Base-by-base conservation (phyloP, 2,329 filamentous ascomycete genomes). In the Calonectria leucothoes region DNA sequence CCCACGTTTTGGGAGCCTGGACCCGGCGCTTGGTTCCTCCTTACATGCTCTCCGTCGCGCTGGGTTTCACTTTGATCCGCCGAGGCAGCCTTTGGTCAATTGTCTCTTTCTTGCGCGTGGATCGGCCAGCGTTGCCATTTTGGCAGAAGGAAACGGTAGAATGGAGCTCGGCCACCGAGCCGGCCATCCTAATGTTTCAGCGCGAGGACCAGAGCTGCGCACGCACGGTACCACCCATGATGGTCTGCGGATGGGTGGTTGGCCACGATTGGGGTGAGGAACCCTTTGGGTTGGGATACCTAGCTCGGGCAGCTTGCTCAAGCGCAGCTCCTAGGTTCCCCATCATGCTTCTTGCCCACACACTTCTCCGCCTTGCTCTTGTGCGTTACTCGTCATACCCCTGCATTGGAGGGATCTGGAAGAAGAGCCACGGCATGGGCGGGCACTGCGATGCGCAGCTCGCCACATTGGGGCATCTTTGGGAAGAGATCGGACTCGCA, bases 101-200 rank as follows among this genome's bases (percentile, higher is more conserved):
- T 65, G 42, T 67, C n/a, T n/a, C 35, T 27, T 68, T 57, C 51
- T 39, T 69, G 39, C 49, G 64, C 70, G 68, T 66, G 74, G 76
- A 71, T 79, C 55, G 42, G 45, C 25, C 42, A n/a, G 25, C 15
- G 35, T 25, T 57, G 73, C 64, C 65, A 72, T 79, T 76, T 69
- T 76, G 65, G 69, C 45, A 70, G 59, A 69, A 59, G 37, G 39
- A 74, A 68, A 78, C 71, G 29, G 75, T 52, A 69, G 66, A 76
- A 75, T 79, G 75, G 78, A 76, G 72, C 73, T 77, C 76, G 77
- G 76, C 74, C 76, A 77, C 76, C 75, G 71, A 70, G 71, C 71
- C 52, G 66, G 74, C 67, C 76, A 73, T 80, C 61, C 72, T 79
- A 76, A 76, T 80, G 79, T 80, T 80, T 80, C 79, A 80, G 77